phyloP scores from a whole-genome alignment of 352 stramenopile species.

The Phytophthora nicotianae region DNA sequence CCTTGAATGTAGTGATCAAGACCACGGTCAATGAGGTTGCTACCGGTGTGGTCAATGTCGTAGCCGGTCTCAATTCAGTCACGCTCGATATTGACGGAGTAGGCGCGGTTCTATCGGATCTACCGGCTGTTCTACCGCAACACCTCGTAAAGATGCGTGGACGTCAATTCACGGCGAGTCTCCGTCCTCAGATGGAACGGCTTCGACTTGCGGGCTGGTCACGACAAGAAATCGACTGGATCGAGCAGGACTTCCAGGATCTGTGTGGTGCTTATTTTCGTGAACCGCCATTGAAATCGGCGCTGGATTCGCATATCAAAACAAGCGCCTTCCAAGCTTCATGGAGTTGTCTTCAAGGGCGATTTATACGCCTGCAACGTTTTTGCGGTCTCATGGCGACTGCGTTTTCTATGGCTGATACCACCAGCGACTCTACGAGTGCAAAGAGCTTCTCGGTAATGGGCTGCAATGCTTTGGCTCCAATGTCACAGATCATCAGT shows the following conservation, averaged over 20 bases:
- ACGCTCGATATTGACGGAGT: conserved; percentile 21
- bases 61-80: conserved; percentile 29
- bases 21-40: conserved; percentile 29
- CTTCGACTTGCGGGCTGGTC: conserved; percentile 29
- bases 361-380: conserved; percentile 27
- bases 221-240: conserved; percentile 38
- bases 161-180: conserved; percentile 19
- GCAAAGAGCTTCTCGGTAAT: background rate
- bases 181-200: conserved; percentile 29
- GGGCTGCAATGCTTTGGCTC: conserved; percentile 5
- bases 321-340: conserved; percentile 23
- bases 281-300: conserved; percentile 21
- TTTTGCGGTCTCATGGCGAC: conserved; percentile 37
- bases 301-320: conserved; percentile 12
- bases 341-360: conserved; percentile 24
- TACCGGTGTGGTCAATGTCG: conserved; percentile 24
- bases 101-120: background rate
- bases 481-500: background rate
- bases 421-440: background rate
- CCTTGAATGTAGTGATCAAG: conserved; percentile 6
- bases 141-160: conserved; percentile 33
- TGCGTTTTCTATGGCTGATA: conserved; percentile 15
- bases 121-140: conserved; percentile 32
- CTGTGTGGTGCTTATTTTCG: conserved; percentile 24
- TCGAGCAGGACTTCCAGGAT: conserved; percentile 41